phyloP scores from a whole-genome alignment of 352 stramenopile genomes.

The Phytophthora pisi region DNA sequence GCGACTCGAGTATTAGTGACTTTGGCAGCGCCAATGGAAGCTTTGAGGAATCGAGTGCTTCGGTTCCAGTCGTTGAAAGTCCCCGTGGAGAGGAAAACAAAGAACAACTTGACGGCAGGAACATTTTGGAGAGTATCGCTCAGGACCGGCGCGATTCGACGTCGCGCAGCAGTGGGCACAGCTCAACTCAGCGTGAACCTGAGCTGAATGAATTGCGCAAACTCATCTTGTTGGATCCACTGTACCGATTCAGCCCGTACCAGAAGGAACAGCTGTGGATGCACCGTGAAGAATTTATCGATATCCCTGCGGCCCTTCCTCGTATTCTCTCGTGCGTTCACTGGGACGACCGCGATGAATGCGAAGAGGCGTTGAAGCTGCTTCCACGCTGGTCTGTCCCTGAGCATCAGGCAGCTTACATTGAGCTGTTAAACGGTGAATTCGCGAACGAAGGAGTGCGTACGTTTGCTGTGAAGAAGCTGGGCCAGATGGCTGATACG shows the following conservation, averaged over 20 bases:
- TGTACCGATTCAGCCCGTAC: conserved; percentile 76
- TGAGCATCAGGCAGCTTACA: conserved; percentile 74
- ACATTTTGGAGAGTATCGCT: conserved; percentile 27
- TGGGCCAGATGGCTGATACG: conserved; percentile 77
- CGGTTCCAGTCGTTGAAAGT: conserved; percentile 21
- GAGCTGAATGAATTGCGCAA: conserved; percentile 63
- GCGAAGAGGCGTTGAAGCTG: conserved; percentile 65
- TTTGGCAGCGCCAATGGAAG: not conserved
- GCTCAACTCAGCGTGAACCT: conserved; percentile 49
- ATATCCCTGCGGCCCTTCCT: conserved; percentile 66
- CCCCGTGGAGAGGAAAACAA: conserved; percentile 43
- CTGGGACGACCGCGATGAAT: conserved; percentile 71
- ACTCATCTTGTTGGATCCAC: conserved; percentile 76
- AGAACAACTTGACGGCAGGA: conserved; percentile 51
- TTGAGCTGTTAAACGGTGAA: conserved; percentile 76
- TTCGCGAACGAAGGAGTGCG: conserved; percentile 77
- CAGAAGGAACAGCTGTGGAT: conserved; percentile 81
- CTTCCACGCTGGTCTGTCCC: conserved; percentile 67
- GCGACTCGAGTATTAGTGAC: conserved; percentile 1
- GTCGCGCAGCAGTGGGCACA: conserved; percentile 53
- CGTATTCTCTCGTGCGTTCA: conserved; percentile 77
- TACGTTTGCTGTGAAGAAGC: conserved; percentile 70
- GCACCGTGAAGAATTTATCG: conserved; percentile 77
- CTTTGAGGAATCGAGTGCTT: conserved; percentile 12
- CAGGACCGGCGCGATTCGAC: conserved; percentile 48